Evolutionary conservation across 371 early-diverging fungal species (phyloP).

Genomic region (Mucor ambiguus): DNA sequence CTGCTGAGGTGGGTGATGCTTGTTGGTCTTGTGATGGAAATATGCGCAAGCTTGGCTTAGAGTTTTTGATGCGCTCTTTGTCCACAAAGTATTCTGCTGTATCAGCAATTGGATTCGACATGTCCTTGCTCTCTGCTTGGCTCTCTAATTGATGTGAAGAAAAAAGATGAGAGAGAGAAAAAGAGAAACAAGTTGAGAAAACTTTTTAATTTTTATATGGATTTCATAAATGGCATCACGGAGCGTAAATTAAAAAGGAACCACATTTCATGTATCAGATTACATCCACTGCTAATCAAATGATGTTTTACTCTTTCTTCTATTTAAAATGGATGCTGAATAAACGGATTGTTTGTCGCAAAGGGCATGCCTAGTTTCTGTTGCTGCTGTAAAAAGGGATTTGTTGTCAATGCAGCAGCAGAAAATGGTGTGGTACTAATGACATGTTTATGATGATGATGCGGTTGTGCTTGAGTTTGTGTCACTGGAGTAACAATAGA

Average conservation of each 20-base stretch:
- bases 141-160: not conserved
- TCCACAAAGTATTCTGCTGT: conserved; percentile 40
- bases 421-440: not conserved
- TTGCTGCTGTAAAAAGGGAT: not conserved
- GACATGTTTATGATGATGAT: conserved; percentile 1
- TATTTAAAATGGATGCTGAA: not conserved
- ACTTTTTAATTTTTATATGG: not conserved
- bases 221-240: not conserved
- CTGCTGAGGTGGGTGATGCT: not conserved
- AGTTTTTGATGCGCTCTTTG: conserved; percentile 1
- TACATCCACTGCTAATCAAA: too few relatives aligned
- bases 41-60: conserved; percentile 3
- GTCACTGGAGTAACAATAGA: not conserved
- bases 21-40: conserved; percentile 3
- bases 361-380: not conserved
- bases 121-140: not conserved
- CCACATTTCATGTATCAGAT: not conserved
- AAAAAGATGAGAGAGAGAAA: conserved; percentile 3
- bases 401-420: not conserved
- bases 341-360: not conserved
- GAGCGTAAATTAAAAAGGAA: not conserved
- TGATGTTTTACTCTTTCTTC: too few relatives aligned
- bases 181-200: not conserved
- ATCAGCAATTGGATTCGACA: conserved; percentile 46
- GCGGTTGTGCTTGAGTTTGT: not conserved